These are phyloP conservation scores for Gnaphalium uliginosum DNA, from an alignment of 129 eudicot species.

Conservation along the genomic window DNA sequence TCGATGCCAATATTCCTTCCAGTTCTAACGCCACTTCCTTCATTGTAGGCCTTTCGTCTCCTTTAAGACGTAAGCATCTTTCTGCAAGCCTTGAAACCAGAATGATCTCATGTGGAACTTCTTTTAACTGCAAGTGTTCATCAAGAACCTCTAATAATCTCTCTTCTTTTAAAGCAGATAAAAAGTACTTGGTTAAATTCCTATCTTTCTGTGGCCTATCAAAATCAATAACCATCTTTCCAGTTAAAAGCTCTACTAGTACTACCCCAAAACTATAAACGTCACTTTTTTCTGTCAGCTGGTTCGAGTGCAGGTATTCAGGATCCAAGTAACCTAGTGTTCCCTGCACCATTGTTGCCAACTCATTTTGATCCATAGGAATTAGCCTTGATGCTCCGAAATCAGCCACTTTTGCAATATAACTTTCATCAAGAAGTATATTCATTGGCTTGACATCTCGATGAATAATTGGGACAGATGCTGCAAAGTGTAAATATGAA, in stretches of 20 bases:
- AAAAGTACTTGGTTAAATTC: conserved; percentile 28
- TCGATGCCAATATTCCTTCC: conserved; percentile 28
- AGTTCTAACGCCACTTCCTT: conserved; percentile 42
- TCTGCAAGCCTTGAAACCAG: conserved; percentile 31
- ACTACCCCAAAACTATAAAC: conserved; percentile 54
- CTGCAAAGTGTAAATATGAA: conserved; percentile 44
- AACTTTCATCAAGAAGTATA: conserved; percentile 41
- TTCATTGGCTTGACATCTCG: conserved; percentile 49
- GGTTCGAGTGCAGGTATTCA: conserved; percentile 42
- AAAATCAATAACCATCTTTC: conserved; percentile 34
- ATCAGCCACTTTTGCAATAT: conserved; percentile 53
- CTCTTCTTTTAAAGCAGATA: conserved; percentile 28
- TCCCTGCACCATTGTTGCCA: conserved; percentile 48
- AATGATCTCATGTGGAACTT: conserved; percentile 20
- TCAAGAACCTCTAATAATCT: conserved; percentile 28
- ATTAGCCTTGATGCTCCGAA: conserved; percentile 51
- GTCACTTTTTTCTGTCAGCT: conserved; percentile 46
- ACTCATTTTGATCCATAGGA: conserved; percentile 36
- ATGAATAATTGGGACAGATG: conserved; percentile 47
- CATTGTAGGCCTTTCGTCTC: conserved; percentile 44
- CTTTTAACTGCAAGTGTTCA: conserved; percentile 17
- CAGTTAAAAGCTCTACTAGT: conserved; percentile 37
- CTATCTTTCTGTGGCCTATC: conserved; percentile 43
- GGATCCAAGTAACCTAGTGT: conserved; percentile 53
- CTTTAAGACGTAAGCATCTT: conserved; percentile 32